Percentiles rank a stretch among this genome's conserved stretches.
These are phyloP conservation scores for Gonapodya sp. DNA, from an alignment of 192 early-diverging fungal species.

Conservation along the genomic window DNA sequence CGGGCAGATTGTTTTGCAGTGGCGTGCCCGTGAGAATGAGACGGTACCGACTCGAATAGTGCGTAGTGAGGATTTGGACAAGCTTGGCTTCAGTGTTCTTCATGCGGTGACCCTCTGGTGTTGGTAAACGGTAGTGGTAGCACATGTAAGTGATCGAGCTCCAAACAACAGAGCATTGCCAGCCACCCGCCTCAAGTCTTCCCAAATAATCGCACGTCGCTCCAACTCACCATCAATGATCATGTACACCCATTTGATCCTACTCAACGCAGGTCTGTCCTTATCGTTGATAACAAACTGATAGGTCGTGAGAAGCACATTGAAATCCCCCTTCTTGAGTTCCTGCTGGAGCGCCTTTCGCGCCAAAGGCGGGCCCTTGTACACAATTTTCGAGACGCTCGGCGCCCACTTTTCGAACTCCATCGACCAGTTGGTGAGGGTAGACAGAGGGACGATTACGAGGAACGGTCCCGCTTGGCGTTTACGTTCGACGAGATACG, in stretches of 20 bases:
- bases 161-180: too few species aligned
- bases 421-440: conserved; percentile 90
- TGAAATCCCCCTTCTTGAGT: conserved; percentile 72
- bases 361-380: conserved; percentile 74
- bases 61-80: conserved; percentile 72
- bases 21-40: conserved; percentile 97
- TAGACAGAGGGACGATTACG: conserved; percentile 92
- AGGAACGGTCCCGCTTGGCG: conserved; percentile 91
- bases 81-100: conserved; percentile 90
- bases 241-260: conserved; percentile 94
- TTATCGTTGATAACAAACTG: conserved; percentile 94
- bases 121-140: neutral
- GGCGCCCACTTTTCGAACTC: conserved; percentile 99
- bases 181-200: too few species aligned
- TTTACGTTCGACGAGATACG: conserved; percentile 91
- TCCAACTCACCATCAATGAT: conserved; percentile 63
- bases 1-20: conserved; percentile 92
- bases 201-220: neutral
- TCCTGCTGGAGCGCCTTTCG: conserved; percentile 57
- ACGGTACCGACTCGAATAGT: conserved; percentile 81
- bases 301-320: conserved; percentile 93
- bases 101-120: conserved; percentile 90
- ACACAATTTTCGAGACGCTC: conserved; percentile 73
- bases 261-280: conserved; percentile 56
- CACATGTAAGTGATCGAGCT: too few species aligned